Evolutionary conservation across 2,329 filamentous ascomycete species (phyloP).

Genomic region (Fusarium torreyae): DNA sequence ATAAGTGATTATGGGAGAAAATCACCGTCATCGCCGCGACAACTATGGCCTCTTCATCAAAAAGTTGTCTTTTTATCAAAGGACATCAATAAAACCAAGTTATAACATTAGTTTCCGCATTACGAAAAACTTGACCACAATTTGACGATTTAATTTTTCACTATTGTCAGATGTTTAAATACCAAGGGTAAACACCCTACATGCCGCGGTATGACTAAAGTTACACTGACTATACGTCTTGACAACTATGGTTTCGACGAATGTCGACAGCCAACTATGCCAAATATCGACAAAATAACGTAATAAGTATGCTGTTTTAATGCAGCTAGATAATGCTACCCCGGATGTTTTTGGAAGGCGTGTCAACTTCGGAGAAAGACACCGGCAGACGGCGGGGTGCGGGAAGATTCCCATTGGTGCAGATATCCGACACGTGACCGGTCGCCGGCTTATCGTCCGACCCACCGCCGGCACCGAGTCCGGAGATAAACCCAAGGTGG

Average conservation of each 20-base stretch:
- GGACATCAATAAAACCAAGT: too few relatives aligned
- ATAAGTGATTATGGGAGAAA: too few relatives aligned
- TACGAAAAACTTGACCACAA: too few relatives aligned
- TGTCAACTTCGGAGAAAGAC: constrained; percentile 16
- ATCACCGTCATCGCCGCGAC: too few relatives aligned
- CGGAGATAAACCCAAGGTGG: background rate
- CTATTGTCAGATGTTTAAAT: too few relatives aligned
- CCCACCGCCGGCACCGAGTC: constrained; percentile 27
- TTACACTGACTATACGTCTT: too few relatives aligned
- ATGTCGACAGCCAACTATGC: background rate
- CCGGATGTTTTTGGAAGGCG: constrained; percentile 37
- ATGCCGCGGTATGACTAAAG: constrained; percentile 17
- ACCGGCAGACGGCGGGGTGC: constrained; percentile 31
- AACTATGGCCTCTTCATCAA: too few relatives aligned
- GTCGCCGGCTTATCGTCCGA: constrained; percentile 28
- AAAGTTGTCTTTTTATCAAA: too few relatives aligned
- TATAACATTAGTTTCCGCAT: too few relatives aligned
- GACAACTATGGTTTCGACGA: background rate
- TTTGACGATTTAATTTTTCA: too few relatives aligned
- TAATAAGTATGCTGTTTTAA: constrained; percentile 23
- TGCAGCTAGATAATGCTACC: constrained; percentile 28
- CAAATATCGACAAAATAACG: constrained; percentile 15
- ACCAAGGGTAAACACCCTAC: constrained; percentile 11
- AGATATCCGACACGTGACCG: constrained; percentile 37
- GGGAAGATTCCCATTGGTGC: constrained; percentile 7